Percentiles rank a stretch among this genome's conserved stretches.
Evolutionary conservation across 2,329 filamentous ascomycete genomes (phyloP).

Genomic region (Bipolaris sorokiniana): DNA sequence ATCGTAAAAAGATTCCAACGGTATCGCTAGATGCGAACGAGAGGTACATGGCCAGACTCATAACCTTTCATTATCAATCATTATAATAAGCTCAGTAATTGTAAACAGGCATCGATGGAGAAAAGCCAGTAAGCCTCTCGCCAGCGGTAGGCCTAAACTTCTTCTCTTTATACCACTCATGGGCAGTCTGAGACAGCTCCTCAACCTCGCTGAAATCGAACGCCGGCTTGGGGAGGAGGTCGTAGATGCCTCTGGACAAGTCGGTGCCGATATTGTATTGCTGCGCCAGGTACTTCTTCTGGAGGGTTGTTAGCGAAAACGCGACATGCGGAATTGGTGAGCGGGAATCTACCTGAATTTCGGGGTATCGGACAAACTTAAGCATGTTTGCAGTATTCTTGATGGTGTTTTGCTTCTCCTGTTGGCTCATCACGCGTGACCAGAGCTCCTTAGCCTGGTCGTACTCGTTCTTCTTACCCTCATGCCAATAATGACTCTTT

Average conservation of each 20-base stretch:
- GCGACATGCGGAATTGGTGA: background rate
- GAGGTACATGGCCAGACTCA: no score
- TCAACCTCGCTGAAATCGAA: constrained; percentile 57
- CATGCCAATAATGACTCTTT: constrained; percentile 62
- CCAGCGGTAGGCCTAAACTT: constrained; percentile 53
- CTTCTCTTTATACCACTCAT: constrained; percentile 54
- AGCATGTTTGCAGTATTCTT: constrained; percentile 58
- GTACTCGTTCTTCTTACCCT: constrained; percentile 61
- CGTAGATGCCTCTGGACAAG: constrained; percentile 57
- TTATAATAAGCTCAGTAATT: constrained; percentile 2
- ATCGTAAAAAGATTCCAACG: no score
- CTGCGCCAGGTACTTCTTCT: constrained; percentile 61
- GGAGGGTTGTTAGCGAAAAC: constrained; percentile 4
- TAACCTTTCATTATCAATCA: no score
- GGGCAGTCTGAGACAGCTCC: constrained; percentile 53
- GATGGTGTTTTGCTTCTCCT: constrained; percentile 55
- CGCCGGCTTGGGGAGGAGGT: constrained; percentile 53
- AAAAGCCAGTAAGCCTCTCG: constrained; percentile 51
- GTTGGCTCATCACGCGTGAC: constrained; percentile 55
- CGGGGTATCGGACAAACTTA: constrained; percentile 51
- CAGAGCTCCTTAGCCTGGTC: constrained; percentile 60
- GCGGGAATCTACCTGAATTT: constrained; percentile 50
- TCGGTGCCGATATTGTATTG: constrained; percentile 57
- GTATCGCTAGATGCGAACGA: no score
- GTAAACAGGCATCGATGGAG: constrained; percentile 29